Evolutionary conservation across 805 yeast species (phyloP).

Genomic region (Wickerhamiella musiphila): DNA sequence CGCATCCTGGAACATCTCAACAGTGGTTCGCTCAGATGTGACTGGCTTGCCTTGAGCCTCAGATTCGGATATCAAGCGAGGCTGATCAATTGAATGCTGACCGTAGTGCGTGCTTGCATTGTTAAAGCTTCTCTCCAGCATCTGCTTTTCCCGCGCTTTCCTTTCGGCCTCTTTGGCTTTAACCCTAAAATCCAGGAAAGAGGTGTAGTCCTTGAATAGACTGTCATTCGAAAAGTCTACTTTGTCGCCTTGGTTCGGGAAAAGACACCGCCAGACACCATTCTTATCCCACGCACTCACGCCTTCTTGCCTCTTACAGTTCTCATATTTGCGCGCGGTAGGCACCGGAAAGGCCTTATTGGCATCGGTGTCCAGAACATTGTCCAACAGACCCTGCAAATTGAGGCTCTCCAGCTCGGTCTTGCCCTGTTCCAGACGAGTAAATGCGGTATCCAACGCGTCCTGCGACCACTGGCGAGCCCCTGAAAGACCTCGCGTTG

Average conservation of each 20-base stretch:
- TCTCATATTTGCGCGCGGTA: constrained; percentile 33
- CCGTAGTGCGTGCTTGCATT: not conserved
- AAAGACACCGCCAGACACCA: constrained; percentile 84
- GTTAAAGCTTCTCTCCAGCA: no score
- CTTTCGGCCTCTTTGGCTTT: no score
- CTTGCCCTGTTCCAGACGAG: no score
- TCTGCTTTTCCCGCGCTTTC: constrained; percentile 21
- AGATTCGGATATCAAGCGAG: constrained; percentile 12
- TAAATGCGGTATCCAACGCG: no score
- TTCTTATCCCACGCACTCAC: constrained; percentile 62
- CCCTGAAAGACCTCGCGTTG: no score
- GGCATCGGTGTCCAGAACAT: not conserved
- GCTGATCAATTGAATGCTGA: not conserved
- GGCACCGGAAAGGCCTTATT: constrained; percentile 37
- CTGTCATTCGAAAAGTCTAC: constrained; percentile 10
- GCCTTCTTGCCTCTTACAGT: constrained; percentile 52
- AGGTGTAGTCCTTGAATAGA: constrained; percentile 42
- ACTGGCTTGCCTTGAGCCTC: constrained; percentile 18
- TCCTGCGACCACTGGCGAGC: no score
- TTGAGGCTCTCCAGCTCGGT: no score
- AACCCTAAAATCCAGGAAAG: constrained; percentile 50
- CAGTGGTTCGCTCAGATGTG: constrained; percentile 12
- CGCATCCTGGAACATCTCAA: constrained; percentile 16
- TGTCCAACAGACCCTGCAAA: not conserved
- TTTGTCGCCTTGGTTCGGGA: constrained; percentile 35